Base-by-base conservation (phyloP, 306 rosid species). In the Vigna hirtella region DNA sequence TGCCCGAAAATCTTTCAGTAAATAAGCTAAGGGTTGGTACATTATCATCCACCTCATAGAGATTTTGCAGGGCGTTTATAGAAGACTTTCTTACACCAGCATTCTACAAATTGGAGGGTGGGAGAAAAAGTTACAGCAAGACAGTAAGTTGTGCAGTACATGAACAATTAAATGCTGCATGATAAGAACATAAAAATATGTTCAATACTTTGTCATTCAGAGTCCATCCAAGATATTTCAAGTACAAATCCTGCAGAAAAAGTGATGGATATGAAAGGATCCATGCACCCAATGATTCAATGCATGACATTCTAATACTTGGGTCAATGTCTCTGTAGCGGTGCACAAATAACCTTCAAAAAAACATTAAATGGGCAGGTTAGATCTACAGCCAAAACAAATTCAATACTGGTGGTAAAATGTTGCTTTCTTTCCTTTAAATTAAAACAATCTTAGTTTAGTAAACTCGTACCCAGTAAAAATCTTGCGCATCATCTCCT, bases 401-500 rank as follows among this genome's bases (percentile, higher is more conserved):
- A 26, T n/a, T 43, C 32, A 61, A 74, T 61, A 62, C 9, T 70
- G 22, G 15, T 80, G 22, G 70, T 18, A 52, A 36, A 8, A 34
- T 3, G 26, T 10, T 43, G 45, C 61, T 43, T 34, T 43, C 28
- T 43, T 82, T 69, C 32, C 70, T 66, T 69, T 26, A 17, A 32
- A 74, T 43, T 40, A 49, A 66, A 78, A 18, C 24, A 65, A 56
- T 78, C 74, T 48, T 77, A 59, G 67, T 86, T 72, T 76, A 69
- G 58, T 48, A 83, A 83, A 73, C 63, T 78, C 91, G 34, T 90
- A 94, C 98, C 98, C 98, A 34, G 96, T 93, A 81, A 95, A 95
- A 76, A 95, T 89, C 82, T 90, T 95, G 58, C 97, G 97, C 98
- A 95, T 95, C 97, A 95, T 88, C 94, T 95, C 98, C 86, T 95